Evolutionary conservation across 73 alveolate species (phyloP).

Genomic region (Tetrahymena malaccensis): DNA sequence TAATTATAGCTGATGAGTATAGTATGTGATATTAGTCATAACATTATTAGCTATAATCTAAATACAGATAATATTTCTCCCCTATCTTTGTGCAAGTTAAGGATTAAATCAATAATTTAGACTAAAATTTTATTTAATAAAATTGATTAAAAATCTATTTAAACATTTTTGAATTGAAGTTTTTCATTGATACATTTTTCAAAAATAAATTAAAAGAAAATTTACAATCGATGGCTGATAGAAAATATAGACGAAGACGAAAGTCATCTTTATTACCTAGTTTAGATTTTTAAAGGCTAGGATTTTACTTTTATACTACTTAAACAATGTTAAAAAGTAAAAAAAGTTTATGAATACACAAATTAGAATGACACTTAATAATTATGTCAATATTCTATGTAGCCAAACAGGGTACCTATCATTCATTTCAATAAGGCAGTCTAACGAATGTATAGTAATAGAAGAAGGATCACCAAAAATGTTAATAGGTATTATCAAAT

Average conservation of each 20-base stretch:
- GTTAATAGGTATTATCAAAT: not conserved
- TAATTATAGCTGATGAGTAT: not conserved
- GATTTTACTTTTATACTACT: not conserved
- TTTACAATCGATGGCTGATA: not conserved
- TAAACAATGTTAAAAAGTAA: not conserved
- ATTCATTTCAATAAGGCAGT: not conserved
- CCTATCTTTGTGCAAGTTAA: not conserved
- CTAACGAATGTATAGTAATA: not conserved
- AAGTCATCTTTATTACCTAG: not conserved
- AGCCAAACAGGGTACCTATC: not conserved
- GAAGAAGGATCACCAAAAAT: not conserved
- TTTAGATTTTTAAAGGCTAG: not conserved
- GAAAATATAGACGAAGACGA: not conserved
- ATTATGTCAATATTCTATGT: not conserved
- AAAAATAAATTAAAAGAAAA: too few relatives aligned
- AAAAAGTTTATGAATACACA: not conserved
- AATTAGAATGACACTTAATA: not conserved
- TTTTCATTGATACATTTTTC: not conserved
- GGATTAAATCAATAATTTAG: not conserved
- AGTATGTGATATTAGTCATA: not conserved
- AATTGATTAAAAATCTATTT: not conserved
- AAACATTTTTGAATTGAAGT: too few relatives aligned
- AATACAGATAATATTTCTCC: not conserved
- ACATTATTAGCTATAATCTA: not conserved
- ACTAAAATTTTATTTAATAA: not conserved